Evolutionary conservation across 2,329 filamentous ascomycete genomes (phyloP).

Genomic region (Calonectria pseudoreteaudii): DNA sequence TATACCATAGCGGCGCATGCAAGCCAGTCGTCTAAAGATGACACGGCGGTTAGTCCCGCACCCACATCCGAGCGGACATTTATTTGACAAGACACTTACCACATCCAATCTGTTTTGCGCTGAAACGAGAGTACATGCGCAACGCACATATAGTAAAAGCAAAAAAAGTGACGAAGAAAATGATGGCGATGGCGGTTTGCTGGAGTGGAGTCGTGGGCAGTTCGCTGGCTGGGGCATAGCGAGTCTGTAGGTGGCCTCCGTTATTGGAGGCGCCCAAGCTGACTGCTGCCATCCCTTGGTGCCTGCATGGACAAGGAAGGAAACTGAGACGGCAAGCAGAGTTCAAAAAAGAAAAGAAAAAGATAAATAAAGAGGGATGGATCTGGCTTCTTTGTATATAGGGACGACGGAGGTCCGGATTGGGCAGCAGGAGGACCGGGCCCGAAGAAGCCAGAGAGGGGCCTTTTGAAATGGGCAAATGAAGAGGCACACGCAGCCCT

Average conservation of each 20-base stretch:
- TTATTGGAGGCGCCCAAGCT: not conserved
- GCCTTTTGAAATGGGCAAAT: not conserved
- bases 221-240: slow-evolving; percentile 26
- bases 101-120: slow-evolving; percentile 31
- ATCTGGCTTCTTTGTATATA: not conserved
- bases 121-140: slow-evolving; percentile 33
- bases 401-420: not conserved
- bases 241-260: slow-evolving; percentile 12
- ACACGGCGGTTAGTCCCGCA: not conserved
- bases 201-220: slow-evolving; percentile 32
- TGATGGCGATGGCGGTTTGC: slow-evolving; percentile 32
- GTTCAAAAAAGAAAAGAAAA: not conserved
- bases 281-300: not conserved
- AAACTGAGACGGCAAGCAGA: not conserved
- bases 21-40: slow-evolving; percentile 33
- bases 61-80: not conserved
- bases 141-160: slow-evolving; percentile 28
- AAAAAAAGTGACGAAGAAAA: slow-evolving; percentile 32
- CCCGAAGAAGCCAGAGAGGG: not conserved
- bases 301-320: not conserved
- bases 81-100: slow-evolving; percentile 19
- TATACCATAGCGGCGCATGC: slow-evolving; percentile 31
- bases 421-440: too few species aligned
- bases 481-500: not conserved
- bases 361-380: not conserved